phyloP scores from a whole-genome alignment of 2,329 filamentous ascomycete species.

The Pyricularia sp. region DNA sequence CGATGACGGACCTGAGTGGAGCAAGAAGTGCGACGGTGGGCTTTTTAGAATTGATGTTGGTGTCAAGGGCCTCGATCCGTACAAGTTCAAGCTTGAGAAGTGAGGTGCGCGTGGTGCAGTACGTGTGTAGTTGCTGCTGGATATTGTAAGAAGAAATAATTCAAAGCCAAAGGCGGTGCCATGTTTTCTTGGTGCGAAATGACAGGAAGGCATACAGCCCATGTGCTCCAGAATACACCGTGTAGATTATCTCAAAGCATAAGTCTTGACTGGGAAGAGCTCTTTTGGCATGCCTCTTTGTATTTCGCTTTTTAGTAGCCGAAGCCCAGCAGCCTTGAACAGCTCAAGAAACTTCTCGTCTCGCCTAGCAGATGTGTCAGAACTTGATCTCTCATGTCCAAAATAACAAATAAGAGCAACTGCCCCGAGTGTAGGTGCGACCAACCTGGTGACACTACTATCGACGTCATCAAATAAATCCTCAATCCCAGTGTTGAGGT shows the following conservation, averaged over 20 bases:
- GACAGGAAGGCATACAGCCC: neutral
- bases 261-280: constrained; percentile 67
- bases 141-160: neutral
- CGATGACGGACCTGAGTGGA: constrained; percentile 55
- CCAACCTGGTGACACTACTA: constrained; percentile 63
- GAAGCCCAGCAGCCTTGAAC: constrained; percentile 61
- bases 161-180: neutral
- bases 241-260: constrained; percentile 44
- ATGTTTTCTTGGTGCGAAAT: neutral
- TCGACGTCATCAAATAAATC: constrained; percentile 72
- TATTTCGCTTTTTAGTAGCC: constrained; percentile 59
- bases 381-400: neutral
- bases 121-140: neutral
- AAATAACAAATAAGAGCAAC: constrained; percentile 1
- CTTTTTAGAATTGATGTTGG: constrained; percentile 74
- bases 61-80: constrained; percentile 51
- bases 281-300: constrained; percentile 61
- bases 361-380: constrained; percentile 31
- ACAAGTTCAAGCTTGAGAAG: constrained; percentile 48
- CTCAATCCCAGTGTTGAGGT: constrained; percentile 44
- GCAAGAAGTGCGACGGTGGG: constrained; percentile 56
- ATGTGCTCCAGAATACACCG: neutral
- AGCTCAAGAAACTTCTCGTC: constrained; percentile 62
- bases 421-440: neutral
- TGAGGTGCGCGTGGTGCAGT: neutral